These are phyloP conservation scores for Linum trigynum DNA, from an alignment of 345 rosid genomes.

Conservation along the genomic window DNA sequence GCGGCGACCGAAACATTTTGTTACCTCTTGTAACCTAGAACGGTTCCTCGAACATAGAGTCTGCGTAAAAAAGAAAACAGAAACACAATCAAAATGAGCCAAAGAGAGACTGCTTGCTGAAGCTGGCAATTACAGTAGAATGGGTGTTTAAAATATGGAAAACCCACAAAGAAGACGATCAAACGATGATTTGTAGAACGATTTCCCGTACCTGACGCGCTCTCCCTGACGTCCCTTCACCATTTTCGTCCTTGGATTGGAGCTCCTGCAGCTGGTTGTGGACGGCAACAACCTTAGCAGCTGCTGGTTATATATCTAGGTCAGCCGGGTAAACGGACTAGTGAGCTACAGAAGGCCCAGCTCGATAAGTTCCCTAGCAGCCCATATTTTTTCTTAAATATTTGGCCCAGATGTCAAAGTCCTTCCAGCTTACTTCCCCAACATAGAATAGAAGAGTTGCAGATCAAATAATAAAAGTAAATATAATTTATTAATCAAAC, in stretches of 20 bases:
- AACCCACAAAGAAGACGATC: neutral
- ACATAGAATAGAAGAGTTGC: no score
- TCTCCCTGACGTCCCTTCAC: neutral
- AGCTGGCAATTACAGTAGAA: neutral
- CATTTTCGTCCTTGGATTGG: neutral
- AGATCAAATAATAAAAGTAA: no score
- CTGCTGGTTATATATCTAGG: neutral
- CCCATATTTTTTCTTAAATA: no score
- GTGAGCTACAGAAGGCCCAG: no score
- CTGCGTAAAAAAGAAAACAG: neutral
- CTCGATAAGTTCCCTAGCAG: no score
- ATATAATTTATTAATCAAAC: no score
- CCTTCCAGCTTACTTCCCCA: no score
- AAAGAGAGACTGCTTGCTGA: neutral
- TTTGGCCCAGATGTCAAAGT: no score
- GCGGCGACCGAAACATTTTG: neutral
- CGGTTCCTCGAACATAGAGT: slow-evolving; percentile 20
- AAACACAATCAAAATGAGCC: neutral
- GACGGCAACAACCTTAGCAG: neutral
- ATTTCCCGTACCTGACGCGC: neutral
- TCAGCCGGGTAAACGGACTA: no score
- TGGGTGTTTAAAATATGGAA: neutral
- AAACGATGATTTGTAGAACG: neutral
- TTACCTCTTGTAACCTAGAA: slow-evolving; percentile 24
- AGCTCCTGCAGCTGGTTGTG: neutral